These are phyloP conservation scores for Fusarium humuli DNA, from an alignment of 2,329 filamentous ascomycete species.

Conservation along the genomic window DNA sequence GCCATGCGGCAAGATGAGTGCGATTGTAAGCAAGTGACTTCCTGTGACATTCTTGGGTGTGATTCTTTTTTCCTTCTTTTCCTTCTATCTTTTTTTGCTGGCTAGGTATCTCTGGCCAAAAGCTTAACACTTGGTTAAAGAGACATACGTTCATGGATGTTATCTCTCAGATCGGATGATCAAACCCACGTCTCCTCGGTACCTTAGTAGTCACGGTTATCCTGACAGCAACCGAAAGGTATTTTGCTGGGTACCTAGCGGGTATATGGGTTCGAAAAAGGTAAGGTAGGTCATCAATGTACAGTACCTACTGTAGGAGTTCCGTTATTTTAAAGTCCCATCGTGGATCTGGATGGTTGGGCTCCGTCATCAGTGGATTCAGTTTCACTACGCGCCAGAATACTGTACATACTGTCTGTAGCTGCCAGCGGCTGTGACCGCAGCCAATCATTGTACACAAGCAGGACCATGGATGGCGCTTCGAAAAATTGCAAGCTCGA, in stretches of 20 bases:
- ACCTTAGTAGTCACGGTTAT: no score
- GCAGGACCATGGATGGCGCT: conserved; percentile 26
- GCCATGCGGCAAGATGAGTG: not conserved
- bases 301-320: no score
- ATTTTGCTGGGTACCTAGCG: no score
- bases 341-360: conserved; percentile 8
- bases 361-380: not conserved
- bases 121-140: no score
- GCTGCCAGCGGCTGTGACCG: conserved; percentile 16
- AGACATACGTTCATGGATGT: no score
- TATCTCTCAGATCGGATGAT: no score
- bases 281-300: no score
- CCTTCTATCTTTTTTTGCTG: conserved; percentile 4
- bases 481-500: conserved; percentile 16
- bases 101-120: no score
- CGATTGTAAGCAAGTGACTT: not conserved
- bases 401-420: not conserved
- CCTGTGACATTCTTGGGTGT: not conserved
- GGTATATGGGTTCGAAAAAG: no score
- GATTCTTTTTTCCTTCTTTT: not conserved
- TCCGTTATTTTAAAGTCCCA: not conserved
- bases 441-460: conserved; percentile 34
- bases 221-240: no score
- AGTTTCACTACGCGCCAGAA: conserved; percentile 37
- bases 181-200: no score